Percentiles rank a stretch among this genome's conserved stretches.
These are phyloP conservation scores for Sphaerobolus stellatus DNA, from an alignment of 1,284 basidiomycete species.

Conservation along the genomic window DNA sequence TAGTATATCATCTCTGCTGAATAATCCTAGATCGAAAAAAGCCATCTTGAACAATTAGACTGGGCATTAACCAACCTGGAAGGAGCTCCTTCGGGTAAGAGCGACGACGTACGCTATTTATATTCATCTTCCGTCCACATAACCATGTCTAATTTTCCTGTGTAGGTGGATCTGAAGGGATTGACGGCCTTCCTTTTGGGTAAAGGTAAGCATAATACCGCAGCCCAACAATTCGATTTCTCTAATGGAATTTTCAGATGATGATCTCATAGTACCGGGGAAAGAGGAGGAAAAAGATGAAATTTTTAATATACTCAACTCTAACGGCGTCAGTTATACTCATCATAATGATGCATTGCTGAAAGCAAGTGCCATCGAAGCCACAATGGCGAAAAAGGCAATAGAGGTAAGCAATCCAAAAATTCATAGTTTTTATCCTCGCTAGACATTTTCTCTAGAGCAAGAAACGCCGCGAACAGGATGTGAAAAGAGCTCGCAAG, in stretches of 20 bases:
- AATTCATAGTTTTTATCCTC: not conserved
- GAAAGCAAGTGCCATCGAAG: constrained; percentile 65
- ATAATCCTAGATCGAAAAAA: constrained; percentile 68
- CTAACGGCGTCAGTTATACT: constrained; percentile 63
- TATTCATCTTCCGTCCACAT: not conserved
- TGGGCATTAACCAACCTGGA: constrained; percentile 74
- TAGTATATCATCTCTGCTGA: not conserved
- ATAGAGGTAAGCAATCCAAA: constrained; percentile 44
- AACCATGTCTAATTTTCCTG: not conserved
- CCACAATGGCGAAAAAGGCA: constrained; percentile 53
- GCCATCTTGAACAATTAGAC: constrained; percentile 66
- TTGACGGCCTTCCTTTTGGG: constrained; percentile 67
- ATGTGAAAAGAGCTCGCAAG: constrained; percentile 21
- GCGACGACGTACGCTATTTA: constrained; percentile 1
- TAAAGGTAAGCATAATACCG: constrained; percentile 47
- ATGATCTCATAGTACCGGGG: constrained; percentile 27
- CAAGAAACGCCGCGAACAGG: constrained; percentile 20
- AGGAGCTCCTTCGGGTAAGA: constrained; percentile 25
- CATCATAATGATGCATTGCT: constrained; percentile 73
- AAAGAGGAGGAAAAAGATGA: constrained; percentile 37
- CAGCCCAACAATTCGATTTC: not conserved
- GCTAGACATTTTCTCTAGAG: constrained; percentile 13
- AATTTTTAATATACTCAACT: constrained; percentile 57
- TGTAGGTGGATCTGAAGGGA: constrained; percentile 57
- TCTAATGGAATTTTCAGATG: not conserved